Evolutionary conservation across 2,329 filamentous ascomycete genomes (phyloP).

Genomic region (Colletotrichum musicola): DNA sequence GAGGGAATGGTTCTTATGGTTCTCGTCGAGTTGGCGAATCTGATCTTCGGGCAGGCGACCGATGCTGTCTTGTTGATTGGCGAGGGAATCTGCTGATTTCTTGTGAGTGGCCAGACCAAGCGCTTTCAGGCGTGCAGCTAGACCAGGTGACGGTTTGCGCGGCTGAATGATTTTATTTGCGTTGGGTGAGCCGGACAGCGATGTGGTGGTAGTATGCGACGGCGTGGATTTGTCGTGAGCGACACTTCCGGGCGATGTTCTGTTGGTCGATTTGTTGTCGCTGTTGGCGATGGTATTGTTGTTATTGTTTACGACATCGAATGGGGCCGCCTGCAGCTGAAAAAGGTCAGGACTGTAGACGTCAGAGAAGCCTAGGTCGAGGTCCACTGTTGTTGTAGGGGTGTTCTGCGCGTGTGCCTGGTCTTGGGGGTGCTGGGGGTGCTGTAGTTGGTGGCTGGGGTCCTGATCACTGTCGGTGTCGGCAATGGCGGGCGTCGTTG

Average conservation of each 20-base stretch:
- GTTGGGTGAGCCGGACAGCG: conserved; percentile 43
- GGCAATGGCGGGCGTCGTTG: conserved; percentile 4
- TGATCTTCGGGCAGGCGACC: conserved; percentile 79
- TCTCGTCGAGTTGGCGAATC: conserved; percentile 76
- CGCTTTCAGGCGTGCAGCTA: conserved; percentile 74
- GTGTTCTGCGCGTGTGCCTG: conserved; percentile 14
- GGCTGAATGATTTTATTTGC: conserved; percentile 47
- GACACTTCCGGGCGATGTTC: conserved; percentile 10
- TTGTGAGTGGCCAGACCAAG: conserved; percentile 68
- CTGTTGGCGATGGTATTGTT: conserved; percentile 42
- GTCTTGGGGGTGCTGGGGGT: conserved; percentile 21
- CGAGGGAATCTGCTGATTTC: conserved; percentile 47
- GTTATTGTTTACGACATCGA: conserved; percentile 39
- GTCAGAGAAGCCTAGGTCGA: conserved; percentile 56
- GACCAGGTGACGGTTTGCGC: conserved; percentile 73
- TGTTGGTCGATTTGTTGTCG: conserved; percentile 36
- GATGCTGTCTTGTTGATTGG: conserved; percentile 59
- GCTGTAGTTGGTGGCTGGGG: conserved; percentile 28
- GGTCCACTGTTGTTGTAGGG: conserved; percentile 27
- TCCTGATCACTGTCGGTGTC: not conserved
- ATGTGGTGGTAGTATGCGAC: conserved; percentile 26
- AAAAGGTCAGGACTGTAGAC: conserved; percentile 53
- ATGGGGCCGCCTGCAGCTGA: conserved; percentile 47
- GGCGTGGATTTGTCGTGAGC: conserved; percentile 5
- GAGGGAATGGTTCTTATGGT: conserved; percentile 69